phyloP scores from a whole-genome alignment of 495 filamentous ascomycete species.

The Hypoxylon lenormandii region DNA sequence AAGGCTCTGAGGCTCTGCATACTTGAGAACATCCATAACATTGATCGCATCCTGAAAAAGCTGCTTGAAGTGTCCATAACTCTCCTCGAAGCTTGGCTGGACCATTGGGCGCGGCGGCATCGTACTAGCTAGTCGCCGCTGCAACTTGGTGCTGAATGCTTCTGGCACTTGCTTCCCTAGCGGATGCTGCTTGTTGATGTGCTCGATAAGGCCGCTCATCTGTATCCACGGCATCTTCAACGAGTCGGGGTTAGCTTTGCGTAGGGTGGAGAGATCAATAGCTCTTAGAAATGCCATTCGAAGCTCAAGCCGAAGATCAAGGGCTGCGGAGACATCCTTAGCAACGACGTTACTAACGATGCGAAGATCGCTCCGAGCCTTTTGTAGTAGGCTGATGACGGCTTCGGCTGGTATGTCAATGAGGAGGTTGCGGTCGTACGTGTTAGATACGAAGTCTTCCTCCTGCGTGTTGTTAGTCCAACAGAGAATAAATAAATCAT shows the following conservation, averaged over 20 bases:
- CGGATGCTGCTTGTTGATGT: constrained; percentile 66
- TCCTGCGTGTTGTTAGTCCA: constrained; percentile 70
- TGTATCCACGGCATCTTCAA: constrained; percentile 62
- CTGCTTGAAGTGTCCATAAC: constrained; percentile 74
- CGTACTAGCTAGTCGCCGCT: constrained; percentile 87
- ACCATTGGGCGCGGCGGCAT: constrained; percentile 93
- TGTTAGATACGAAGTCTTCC: constrained; percentile 93
- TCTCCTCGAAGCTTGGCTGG: constrained; percentile 75
- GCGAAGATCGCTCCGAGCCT: constrained; percentile 69
- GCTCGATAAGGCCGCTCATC: constrained; percentile 60
- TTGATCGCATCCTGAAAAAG: constrained; percentile 80
- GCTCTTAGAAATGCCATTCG: constrained; percentile 71
- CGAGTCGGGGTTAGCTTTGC: constrained; percentile 56
- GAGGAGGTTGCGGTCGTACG: constrained; percentile 83
- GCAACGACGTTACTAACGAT: constrained; percentile 59
- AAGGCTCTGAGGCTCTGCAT: constrained; percentile 74
- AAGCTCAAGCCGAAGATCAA: constrained; percentile 72
- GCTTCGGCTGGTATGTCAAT: constrained; percentile 68
- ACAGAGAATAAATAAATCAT: background rate
- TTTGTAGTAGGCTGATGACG: constrained; percentile 70
- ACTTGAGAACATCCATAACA: constrained; percentile 74
- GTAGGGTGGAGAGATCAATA: constrained; percentile 59
- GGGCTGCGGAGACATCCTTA: constrained; percentile 67
- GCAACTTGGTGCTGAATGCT: constrained; percentile 89
- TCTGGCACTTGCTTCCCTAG: constrained; percentile 76